Evolutionary conservation across 331 rosid genomes (phyloP), one percentile per base, ranked within the genome.

Genomic region (Malus hybrid): DNA sequence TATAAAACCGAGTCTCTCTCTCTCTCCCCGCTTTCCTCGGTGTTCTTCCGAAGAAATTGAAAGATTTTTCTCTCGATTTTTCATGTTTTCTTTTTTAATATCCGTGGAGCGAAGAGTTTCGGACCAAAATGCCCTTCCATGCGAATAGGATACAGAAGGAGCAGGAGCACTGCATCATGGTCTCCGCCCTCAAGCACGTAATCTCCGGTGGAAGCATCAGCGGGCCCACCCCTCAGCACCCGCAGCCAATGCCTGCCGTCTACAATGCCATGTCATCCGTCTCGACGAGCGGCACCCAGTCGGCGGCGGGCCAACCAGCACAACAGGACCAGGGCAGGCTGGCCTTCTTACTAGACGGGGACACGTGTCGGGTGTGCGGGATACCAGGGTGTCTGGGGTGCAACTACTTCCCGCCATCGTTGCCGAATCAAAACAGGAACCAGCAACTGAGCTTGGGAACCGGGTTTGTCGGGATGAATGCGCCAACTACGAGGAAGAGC

Each of bases 101-200:
- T 16, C 56, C 56, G n/a, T 15, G 56, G 56, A 16, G 15, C 20
- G 6, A 64, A 16, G 12, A 32, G 5, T 0, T 5, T 16, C 4
- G 44, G 71, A 24, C 16, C 2, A 13, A 55, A 16, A 73, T 76
- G 74, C 7, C 72, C 39, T 68, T 19, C 59, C 11, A 64, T 56
- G 13, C 7, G 62, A 6, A 0, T 10, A 6, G 61, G 10, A 31
- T 66, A 11, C 62, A 79, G 3, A 24, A 20, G 5, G 87, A 88
- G 10, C 74, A 74, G 29, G 96, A 88, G 81, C 67, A 87, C 20
- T 81, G 83, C 6, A 84, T 87, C n/a, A 87, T 88, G 54, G 93
- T 90, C 33, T 83, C 91, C 2, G 76, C 91, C 3, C 89, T 90
- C 11, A 61, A 77, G 64, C 69, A 75, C 10, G 89, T 88, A 6